Percentiles rank a stretch among this genome's conserved stretches.
Evolutionary conservation across 169 alveolate genomes (phyloP).

Genomic region (Perkinsus chesapeaki): DNA sequence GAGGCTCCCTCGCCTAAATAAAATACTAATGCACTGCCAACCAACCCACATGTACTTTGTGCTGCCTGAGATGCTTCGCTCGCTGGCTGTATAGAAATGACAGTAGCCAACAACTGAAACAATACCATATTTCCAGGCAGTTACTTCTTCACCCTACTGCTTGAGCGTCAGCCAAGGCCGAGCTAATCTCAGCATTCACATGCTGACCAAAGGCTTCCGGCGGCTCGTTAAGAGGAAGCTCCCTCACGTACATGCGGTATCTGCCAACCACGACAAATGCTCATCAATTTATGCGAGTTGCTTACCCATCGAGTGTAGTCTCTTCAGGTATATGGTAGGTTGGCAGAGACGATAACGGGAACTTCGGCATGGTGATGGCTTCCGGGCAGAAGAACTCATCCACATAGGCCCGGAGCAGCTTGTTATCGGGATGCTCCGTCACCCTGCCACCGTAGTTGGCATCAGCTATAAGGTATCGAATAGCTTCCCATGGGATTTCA

Average conservation of each 20-base stretch:
- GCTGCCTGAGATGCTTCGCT: slow-evolving; percentile 57
- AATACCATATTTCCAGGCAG: neutral
- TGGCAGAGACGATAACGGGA: slow-evolving; percentile 33
- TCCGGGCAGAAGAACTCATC: slow-evolving; percentile 70
- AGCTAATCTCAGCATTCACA: slow-evolving; percentile 84
- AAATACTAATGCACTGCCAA: neutral
- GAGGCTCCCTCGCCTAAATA: slow-evolving; percentile 16
- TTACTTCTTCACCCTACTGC: slow-evolving; percentile 1
- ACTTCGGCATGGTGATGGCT: slow-evolving; percentile 46
- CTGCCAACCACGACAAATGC: slow-evolving; percentile 37
- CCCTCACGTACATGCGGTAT: slow-evolving; percentile 28
- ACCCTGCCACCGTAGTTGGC: slow-evolving; percentile 92
- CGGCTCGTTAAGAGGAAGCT: slow-evolving; percentile 62
- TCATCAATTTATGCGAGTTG: neutral
- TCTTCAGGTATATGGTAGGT: slow-evolving; percentile 67
- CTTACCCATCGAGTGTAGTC: slow-evolving; percentile 26
- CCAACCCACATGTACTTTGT: slow-evolving; percentile 18
- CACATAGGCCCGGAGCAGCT: slow-evolving; percentile 72
- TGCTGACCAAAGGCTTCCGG: slow-evolving; percentile 89
- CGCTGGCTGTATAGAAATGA: slow-evolving; percentile 63
- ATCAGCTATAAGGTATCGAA: slow-evolving; percentile 83
- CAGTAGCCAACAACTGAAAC: slow-evolving; percentile 55
- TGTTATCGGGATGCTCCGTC: slow-evolving; percentile 84
- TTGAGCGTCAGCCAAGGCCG: slow-evolving; percentile 70
- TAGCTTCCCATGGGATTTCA: slow-evolving; percentile 85